These are phyloP conservation scores for Rhizopogon sp. DNA, from an alignment of 768 basidiomycete genomes.

Conservation along the genomic window DNA sequence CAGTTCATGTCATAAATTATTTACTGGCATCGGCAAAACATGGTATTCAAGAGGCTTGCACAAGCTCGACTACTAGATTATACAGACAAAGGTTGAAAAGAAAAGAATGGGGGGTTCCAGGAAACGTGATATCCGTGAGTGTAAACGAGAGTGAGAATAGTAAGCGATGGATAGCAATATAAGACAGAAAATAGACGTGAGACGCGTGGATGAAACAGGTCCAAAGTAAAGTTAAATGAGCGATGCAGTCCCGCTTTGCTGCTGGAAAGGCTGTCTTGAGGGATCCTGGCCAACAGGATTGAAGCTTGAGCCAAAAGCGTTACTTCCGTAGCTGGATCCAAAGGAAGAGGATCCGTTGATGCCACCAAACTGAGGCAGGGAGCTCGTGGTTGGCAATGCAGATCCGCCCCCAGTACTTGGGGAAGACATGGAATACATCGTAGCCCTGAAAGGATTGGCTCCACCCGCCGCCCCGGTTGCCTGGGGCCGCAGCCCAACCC, in stretches of 20 bases:
- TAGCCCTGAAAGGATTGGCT: slow-evolving; percentile 64
- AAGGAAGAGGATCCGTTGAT: slow-evolving; percentile 10
- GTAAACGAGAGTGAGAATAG: slow-evolving; percentile 1
- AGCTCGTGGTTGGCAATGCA: slow-evolving; percentile 17
- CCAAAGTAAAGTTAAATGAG: slow-evolving; percentile 36
- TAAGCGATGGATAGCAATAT: neutral
- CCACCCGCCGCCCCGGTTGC: slow-evolving; percentile 47
- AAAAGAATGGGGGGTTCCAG: neutral
- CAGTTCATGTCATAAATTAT: neutral
- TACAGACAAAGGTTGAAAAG: neutral
- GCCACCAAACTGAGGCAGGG: slow-evolving; percentile 21
- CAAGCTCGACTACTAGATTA: slow-evolving; percentile 1
- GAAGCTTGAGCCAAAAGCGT: slow-evolving; percentile 17
- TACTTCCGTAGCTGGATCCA: slow-evolving; percentile 13
- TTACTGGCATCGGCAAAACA: neutral
- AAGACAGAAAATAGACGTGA: neutral
- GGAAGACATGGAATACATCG: slow-evolving; percentile 40
- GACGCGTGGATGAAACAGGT: slow-evolving; percentile 8
- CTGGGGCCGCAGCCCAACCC: slow-evolving; percentile 51
- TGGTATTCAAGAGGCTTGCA: neutral
- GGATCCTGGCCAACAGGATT: slow-evolving; percentile 12
- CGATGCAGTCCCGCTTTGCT: slow-evolving; percentile 40
- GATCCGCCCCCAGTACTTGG: slow-evolving; percentile 1
- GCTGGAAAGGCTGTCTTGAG: slow-evolving; percentile 26
- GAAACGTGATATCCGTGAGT: neutral